phyloP scores from a whole-genome alignment of 768 basidiomycete genomes.

The Naematelia encephala region DNA sequence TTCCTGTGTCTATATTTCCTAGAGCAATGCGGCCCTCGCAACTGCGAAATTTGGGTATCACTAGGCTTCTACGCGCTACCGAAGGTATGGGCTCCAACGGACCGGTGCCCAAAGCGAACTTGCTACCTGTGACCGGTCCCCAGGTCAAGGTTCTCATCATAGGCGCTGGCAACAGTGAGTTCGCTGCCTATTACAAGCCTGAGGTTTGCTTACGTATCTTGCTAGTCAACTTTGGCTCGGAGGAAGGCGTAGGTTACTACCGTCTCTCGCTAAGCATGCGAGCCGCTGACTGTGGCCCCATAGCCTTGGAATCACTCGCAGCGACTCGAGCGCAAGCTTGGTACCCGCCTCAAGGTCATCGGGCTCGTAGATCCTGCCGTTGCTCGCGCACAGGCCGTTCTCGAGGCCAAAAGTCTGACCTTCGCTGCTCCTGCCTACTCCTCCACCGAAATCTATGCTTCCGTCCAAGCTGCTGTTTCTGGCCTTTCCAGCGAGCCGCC shows the following conservation, averaged over 20 bases:
- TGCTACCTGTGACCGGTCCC: no score
- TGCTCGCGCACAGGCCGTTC: conserved; percentile 73
- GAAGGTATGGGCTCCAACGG: no score
- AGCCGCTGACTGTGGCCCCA: conserved; percentile 4
- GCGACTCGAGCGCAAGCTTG: conserved; percentile 68
- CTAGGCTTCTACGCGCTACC: no score
- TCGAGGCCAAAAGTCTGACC: conserved; percentile 73
- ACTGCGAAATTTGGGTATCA: no score
- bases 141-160: conserved; percentile 18
- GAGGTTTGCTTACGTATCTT: no score
- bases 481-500: conserved; percentile 1
- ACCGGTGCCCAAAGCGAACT: no score
- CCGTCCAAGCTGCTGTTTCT: conserved; percentile 7
- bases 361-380: conserved; percentile 79
- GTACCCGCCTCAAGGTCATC: conserved; percentile 85
- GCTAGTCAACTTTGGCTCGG: conserved; percentile 20
- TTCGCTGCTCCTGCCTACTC: conserved; percentile 86
- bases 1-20: no score
- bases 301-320: conserved; percentile 48
- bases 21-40: no score
- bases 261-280: background rate
- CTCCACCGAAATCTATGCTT: conserved; percentile 55
- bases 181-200: background rate
- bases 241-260: conserved; percentile 11
- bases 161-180: conserved; percentile 23